Percentiles rank a stretch among this genome's conserved stretches.
phyloP scores from a whole-genome alignment of 176 grass and related monocot species.

The Themeda triandra region DNA sequence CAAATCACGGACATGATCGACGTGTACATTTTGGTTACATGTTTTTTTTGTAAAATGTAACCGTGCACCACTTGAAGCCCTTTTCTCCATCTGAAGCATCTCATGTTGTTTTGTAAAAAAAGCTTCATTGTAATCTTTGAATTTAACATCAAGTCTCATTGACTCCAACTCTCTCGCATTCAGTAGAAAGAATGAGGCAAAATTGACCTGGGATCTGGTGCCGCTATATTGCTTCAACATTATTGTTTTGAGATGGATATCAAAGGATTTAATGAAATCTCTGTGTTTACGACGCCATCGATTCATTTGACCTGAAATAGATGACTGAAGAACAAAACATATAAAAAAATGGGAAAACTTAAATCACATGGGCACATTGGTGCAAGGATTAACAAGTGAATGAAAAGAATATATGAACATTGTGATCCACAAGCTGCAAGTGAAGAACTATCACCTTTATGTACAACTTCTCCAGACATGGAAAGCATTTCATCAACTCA shows the following conservation, averaged over 20 bases:
- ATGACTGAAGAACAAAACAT: not conserved
- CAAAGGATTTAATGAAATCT: not conserved
- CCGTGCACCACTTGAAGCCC: not conserved
- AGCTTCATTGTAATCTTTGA: not conserved
- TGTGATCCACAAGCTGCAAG: no score
- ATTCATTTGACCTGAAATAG: not conserved
- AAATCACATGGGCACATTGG: no score
- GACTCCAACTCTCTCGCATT: not conserved
- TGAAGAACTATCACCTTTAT: not conserved
- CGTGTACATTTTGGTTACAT: not conserved
- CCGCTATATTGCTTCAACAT: not conserved
- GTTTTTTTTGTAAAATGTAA: not conserved
- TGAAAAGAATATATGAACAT: not conserved
- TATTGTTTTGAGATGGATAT: not conserved
- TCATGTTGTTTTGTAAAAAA: not conserved
- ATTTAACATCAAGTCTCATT: not conserved
- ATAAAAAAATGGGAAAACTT: not conserved
- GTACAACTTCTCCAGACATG: not conserved
- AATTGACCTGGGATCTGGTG: not conserved
- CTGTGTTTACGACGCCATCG: not conserved
- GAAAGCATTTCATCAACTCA: constrained; percentile 2
- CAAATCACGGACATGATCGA: not conserved
- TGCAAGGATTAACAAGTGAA: not conserved
- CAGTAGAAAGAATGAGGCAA: not conserved
- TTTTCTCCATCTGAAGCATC: not conserved